Base-by-base conservation (phyloP, 805 yeast genomes). In the Kregervanrija fluxuum region DNA sequence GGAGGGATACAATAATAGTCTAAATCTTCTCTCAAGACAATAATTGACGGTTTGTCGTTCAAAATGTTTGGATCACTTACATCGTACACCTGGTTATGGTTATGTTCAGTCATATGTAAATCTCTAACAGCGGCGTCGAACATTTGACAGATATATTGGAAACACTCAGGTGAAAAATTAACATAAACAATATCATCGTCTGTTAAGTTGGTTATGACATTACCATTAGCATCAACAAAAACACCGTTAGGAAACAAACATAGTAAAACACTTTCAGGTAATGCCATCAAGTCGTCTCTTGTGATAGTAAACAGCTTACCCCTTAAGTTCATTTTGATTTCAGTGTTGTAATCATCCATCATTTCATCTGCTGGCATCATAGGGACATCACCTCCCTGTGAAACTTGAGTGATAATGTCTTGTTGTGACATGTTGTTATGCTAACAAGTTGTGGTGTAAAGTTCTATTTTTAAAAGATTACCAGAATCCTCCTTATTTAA, bases 1-100 rank as follows among this genome's bases (percentile, higher is more conserved):
- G 87, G 90, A 2, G 96, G 95, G 13, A 93, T 81, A 50, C 95
- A 86, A 63, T 90, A 93, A 65, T 78, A 93, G 60, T 93, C 99
- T 53, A 93, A 72, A 64, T 93, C 99, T 62, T 93, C 99, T 50
- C 97, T 73, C 44, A 93, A 70, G 4, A 91, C 96, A 45, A 93
- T 88, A 37, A 93, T 82, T 1, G 96, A 83, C 0, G 98, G 99
- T 53, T 87, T 85, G 48, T 79, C 80, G 51, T 77, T 80, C 49
- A 90, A 68, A 3, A 89, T 78, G 38, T 78, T 80, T 2, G 82
- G 75, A 48, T 79, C 83, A 32, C 56, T 58, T 33, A 59, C 49
- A 51, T 60, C 61, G 33, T 55, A 59, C 6, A 52, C 57, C 38
- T 56, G 62, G 35, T 55, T 54, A 3, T 54, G 53, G 11, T 51